Conservation (phyloP, 2,329 filamentous ascomycete species). For the Trichoderma sp. region DNA sequence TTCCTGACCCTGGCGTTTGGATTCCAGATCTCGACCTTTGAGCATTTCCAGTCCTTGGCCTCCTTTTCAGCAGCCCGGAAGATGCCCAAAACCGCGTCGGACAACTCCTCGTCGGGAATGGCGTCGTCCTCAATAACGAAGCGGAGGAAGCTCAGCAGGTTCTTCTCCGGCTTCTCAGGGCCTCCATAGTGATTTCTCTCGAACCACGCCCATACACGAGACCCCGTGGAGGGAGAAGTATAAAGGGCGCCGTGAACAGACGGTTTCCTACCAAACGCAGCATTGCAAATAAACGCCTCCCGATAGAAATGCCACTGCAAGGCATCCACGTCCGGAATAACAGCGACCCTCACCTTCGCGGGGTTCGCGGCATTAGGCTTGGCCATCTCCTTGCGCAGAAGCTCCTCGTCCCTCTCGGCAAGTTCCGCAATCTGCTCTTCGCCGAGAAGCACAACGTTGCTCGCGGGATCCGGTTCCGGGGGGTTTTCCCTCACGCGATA, state of each 20-base stretch:
- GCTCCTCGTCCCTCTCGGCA: constrained; percentile 64
- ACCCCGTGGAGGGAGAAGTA: constrained; percentile 48
- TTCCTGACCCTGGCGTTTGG: constrained; percentile 59
- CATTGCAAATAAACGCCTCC: constrained; percentile 74
- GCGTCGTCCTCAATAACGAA: constrained; percentile 64
- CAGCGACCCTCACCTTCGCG: constrained; percentile 39
- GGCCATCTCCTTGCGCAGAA: constrained; percentile 59
- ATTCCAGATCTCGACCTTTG: constrained; percentile 80
- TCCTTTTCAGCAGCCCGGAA: constrained; percentile 68
- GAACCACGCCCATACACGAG: constrained; percentile 75
- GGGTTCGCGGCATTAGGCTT: constrained; percentile 29
- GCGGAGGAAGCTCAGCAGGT: constrained; percentile 70
- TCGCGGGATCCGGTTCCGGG: constrained; percentile 30
- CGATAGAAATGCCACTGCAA: constrained; percentile 67
- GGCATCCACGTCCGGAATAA: constrained; percentile 40
- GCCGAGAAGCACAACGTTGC: constrained; percentile 50
- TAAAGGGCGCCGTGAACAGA: constrained; percentile 71
- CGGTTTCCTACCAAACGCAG: constrained; percentile 61
- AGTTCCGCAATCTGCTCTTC: constrained; percentile 63
- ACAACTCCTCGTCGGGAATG: constrained; percentile 48
- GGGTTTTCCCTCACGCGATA: constrained; percentile 47
- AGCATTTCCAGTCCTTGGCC: constrained; percentile 71
- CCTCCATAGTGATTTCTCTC: constrained; percentile 65
- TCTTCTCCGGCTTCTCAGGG: constrained; percentile 56
- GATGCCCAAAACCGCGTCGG: constrained; percentile 61